Percentiles rank a stretch among this genome's conserved stretches.
phyloP scores from a whole-genome alignment of 306 rosid genomes.

The Cyclanthera cordifolia region DNA sequence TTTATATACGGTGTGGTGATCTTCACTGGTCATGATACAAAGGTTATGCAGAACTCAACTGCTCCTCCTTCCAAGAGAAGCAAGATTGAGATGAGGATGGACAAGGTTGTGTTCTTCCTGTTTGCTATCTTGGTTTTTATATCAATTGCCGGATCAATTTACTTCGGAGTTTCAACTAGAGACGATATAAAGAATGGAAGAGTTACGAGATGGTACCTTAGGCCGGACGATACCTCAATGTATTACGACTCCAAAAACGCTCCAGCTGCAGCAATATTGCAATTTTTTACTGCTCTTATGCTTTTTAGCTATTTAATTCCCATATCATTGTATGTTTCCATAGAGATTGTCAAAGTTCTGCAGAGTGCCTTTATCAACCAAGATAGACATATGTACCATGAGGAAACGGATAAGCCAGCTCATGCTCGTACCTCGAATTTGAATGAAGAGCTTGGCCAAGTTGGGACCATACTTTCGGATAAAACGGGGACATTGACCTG shows the following conservation, averaged over 20 bases:
- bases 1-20: slow-evolving; percentile 85
- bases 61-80: slow-evolving; percentile 94
- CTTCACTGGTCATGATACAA: slow-evolving; percentile 85
- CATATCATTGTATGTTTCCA: slow-evolving; percentile 87
- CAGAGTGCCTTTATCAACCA: slow-evolving; percentile 83
- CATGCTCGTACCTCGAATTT: slow-evolving; percentile 85
- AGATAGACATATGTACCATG: slow-evolving; percentile 70
- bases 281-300: slow-evolving; percentile 76
- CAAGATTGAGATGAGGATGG: slow-evolving; percentile 84
- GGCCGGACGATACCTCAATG: slow-evolving; percentile 54
- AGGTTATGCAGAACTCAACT: slow-evolving; percentile 94
- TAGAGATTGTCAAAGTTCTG: slow-evolving; percentile 93
- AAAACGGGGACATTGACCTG: slow-evolving; percentile 96
- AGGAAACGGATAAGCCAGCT: slow-evolving; percentile 83
- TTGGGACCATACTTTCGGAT: slow-evolving; percentile 89
- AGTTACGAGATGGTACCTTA: slow-evolving; percentile 86
- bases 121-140: slow-evolving; percentile 49
- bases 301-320: slow-evolving; percentile 85
- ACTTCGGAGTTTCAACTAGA: slow-evolving; percentile 55
- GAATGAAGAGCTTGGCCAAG: slow-evolving; percentile 99
- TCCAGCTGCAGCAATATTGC: slow-evolving; percentile 58
- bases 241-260: slow-evolving; percentile 58
- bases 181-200: slow-evolving; percentile 47
- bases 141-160: slow-evolving; percentile 54
- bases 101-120: slow-evolving; percentile 56